Percentiles rank a stretch among this genome's conserved stretches.
Evolutionary conservation across 116 monocot species (phyloP).

Genomic region (Posidonia oceanica): DNA sequence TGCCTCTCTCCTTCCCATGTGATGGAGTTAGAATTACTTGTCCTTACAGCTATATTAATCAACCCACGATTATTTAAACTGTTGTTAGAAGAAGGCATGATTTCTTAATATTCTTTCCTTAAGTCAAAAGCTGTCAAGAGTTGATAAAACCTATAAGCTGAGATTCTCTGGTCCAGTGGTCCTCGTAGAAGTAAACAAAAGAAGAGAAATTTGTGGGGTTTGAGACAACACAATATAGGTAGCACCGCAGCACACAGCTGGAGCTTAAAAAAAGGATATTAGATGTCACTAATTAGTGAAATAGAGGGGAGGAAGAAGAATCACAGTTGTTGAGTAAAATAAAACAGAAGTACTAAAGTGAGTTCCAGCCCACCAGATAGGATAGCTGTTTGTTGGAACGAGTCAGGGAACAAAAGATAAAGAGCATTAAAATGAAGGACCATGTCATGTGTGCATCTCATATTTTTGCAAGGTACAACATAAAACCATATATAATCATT

Average conservation of each 20-base stretch:
- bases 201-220: not conserved
- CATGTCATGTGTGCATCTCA: not conserved
- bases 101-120: not conserved
- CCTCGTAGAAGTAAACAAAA: not conserved
- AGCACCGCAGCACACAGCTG: not conserved
- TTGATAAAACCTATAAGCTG: conserved; percentile 5
- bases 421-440: not conserved
- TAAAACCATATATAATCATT: not conserved
- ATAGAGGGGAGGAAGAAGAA: not conserved
- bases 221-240: not conserved
- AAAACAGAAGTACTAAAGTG: not conserved
- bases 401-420: not conserved
- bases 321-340: not conserved
- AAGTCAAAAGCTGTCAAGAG: conserved; percentile 10
- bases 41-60: too few relatives aligned
- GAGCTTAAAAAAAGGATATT: not conserved
- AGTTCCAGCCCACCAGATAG: not conserved
- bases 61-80: too few relatives aligned
- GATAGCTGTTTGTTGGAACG: not conserved
- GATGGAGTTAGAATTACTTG: too few relatives aligned
- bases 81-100: not conserved
- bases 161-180: conserved; percentile 5
- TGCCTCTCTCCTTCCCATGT: too few relatives aligned
- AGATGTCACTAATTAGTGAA: not conserved
- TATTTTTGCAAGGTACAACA: not conserved